Base-by-base conservation (phyloP, 2,329 filamentous ascomycete species). In the Phaeosphaeria sp. region DNA sequence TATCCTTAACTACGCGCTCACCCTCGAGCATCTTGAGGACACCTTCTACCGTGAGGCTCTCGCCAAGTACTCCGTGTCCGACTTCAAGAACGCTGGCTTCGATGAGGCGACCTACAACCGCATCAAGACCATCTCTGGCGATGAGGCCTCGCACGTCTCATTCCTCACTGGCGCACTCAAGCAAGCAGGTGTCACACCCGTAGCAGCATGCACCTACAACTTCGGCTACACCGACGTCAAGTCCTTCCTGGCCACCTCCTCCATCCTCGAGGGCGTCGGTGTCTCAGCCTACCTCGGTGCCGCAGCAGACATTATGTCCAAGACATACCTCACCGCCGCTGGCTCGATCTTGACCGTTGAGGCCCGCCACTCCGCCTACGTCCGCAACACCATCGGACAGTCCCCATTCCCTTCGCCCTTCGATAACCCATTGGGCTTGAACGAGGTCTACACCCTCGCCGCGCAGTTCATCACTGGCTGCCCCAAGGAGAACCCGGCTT, bases 291-390 rank as follows among this genome's bases (percentile, higher is more conserved):
- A 88, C 76, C 82, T 90, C 46, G 86, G 86, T 46, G 87, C 87
- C 18, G 87, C 87, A 6, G 82, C 83, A 22, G 79, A 80, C 57
- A 87, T 87, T 60, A 80, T 83, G 59, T 81, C 83, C 72, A 83
- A 86, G 61, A 77, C 78, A 21, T 88, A 88, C 75, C 77, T 90
- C 46, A 84, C 84, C 0, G 83, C 83, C 3, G 88, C 87, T 1
- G 87, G 84, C 24, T 84, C 83, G 55, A 87, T 91, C 68, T 79
- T 91, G 33, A 86, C 86, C 27, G 83, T 89, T 55, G 88, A 90
- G 68, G 82, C 88, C 30, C 83, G 88, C 9, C 88, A 91, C 78
- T 84, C 83, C 1, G 79, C 88, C 3, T 89, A 87, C 77, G 78
- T 89, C 63, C 85, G 88, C 51, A 74, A 78, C 27, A 77, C 77